Evolutionary conservation across 108 stramenopile species (phyloP).

Genomic region (Fragilaria radians): DNA sequence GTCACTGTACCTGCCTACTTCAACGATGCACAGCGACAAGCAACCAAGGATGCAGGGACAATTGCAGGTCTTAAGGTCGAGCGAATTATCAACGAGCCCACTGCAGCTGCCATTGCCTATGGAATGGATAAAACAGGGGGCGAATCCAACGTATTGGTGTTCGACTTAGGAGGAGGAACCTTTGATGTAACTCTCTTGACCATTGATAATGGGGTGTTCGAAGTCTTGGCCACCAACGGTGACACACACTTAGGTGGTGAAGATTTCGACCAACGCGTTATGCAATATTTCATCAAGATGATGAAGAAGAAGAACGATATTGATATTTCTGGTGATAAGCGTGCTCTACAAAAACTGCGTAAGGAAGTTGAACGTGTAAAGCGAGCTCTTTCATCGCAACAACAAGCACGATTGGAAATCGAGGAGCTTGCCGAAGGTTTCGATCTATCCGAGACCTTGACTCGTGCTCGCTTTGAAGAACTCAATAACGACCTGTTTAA

Average conservation of each 20-base stretch:
- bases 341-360: conserved; percentile 77
- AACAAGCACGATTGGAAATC: conserved; percentile 78
- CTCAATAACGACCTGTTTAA: conserved; percentile 95
- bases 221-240: conserved; percentile 83
- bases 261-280: conserved; percentile 89
- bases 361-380: conserved; percentile 89
- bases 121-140: conserved; percentile 75
- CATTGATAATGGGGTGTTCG: conserved; percentile 91
- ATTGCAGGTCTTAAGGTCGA: conserved; percentile 93
- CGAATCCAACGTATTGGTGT: conserved; percentile 92
- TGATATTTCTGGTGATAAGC: conserved; percentile 68
- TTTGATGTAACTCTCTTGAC: conserved; percentile 96
- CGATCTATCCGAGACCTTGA: conserved; percentile 81
- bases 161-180: conserved; percentile 98
- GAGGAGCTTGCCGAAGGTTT: conserved; percentile 81
- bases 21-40: conserved; percentile 96
- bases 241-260: conserved; percentile 90
- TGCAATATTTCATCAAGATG: conserved; percentile 81
- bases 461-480: conserved; percentile 97
- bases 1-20: conserved; percentile 98
- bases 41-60: conserved; percentile 93
- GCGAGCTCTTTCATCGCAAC: conserved; percentile 76
- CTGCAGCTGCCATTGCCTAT: conserved; percentile 97
- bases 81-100: conserved; percentile 98
- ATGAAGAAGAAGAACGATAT: conserved; percentile 42